Evolutionary conservation across 1,284 basidiomycete species (phyloP), one percentile per base, ranked within the genome.

Genomic region (Ceratorhiza oryzae-sativae): DNA sequence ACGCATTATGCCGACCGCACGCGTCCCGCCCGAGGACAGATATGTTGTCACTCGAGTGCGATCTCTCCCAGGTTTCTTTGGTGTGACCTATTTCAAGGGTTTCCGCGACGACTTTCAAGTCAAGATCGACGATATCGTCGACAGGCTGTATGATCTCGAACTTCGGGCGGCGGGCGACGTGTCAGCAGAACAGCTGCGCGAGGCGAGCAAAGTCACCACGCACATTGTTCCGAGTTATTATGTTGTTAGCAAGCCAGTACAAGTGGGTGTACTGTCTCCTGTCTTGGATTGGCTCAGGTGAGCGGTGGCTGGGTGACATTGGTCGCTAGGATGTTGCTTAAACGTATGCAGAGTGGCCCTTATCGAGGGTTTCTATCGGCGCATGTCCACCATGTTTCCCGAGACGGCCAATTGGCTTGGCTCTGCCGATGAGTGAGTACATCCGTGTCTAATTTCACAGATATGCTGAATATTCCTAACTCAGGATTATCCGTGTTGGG

Each of bases 201-300:
- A 77, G 0, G 83, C 83, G 2, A 80, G 84, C 0, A 75, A 76
- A 9, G 84, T 77, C n/a, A 80, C 83, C 0, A 88, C 88, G 0
- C 88, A 89, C 75, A 84, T 90, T 60, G 83, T 87, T 2, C 88
- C 88, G 0, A 85, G 87, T 77, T 89, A 90, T 74, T 81, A 86
- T 74, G 83, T 89, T 48, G 78, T 83, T 32, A 86, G 86, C 75
- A 82, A 80, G 73, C 77, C 75, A 1, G 73, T 84, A 1, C 67
- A 79, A 15, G 80, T 82, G 0, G 77, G 77, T 2, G 39, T 75
- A 53, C 45, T 82, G 1, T 79, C 81, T 0, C 75, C 78, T 1
- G 71, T 83, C 6, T 74, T 82, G 18, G 84, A 84, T 72, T 86
- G 81, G 80, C 42, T 85, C 4, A 80, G 88, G 55, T 78, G 75